Evolutionary conservation across 2,329 filamentous ascomycete genomes (phyloP), one percentile per base, ranked within the genome.

Genomic region (Claviceps pazoutovae): DNA sequence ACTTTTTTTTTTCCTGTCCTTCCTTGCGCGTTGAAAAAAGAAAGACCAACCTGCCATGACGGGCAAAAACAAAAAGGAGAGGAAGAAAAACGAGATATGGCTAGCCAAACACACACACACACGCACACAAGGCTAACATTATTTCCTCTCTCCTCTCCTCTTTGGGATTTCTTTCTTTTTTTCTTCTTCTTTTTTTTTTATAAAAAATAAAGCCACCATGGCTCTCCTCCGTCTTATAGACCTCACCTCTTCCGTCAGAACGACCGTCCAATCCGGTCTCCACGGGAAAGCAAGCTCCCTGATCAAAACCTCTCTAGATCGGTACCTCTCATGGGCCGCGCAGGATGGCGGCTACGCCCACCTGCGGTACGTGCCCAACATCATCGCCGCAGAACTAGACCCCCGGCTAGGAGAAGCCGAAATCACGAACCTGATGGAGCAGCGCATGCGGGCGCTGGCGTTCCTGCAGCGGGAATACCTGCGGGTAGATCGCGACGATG

Each of bases 261-360:
- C 62, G 4, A 55, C 59, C 5, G 54, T 65, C n/a, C 69, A 72
- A 50, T 63, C 64, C 1, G 64, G 63, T n/a, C 58, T 64, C 14
- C 59, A 60, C 11, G 54, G 57, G 9, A 68, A 65, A 46, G 62
- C 64, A 4, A 57, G 67, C 0, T 46, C 39, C 0, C 57, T 65
- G 26, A 66, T 72, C 49, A 66, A 66, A 46, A 64, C 59, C 46
- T 60, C 63, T 14, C 52, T 73, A 1, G 61, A 64, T 26, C 59
- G 58, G 39, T 71, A 67, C 49, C 48, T 69, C n/a, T 60, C 55
- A 19, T 73, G 70, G 70, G 68, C 70, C 1, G 65, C 67, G n/a
- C 61, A 65, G 14, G 70, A 73, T 38, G 70, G 67, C 17, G 62
- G 61, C 23, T 71, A 68, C 55, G 55, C 56, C 6, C 56, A 64